Evolutionary conservation across 768 basidiomycete genomes (phyloP).

Genomic region (Kwoniella dejecticola): DNA sequence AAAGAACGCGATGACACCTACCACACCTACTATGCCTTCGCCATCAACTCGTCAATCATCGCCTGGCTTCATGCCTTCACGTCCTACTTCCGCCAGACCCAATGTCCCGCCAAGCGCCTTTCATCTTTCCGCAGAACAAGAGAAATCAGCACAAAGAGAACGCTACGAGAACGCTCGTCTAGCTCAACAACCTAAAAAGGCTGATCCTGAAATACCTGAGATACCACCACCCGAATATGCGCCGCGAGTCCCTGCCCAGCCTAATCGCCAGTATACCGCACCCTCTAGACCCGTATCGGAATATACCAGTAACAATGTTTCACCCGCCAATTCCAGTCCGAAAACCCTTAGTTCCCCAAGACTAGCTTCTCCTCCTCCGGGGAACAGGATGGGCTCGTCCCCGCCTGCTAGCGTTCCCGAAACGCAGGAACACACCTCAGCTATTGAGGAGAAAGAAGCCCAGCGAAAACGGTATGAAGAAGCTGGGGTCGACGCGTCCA

Average conservation of each 20-base stretch:
- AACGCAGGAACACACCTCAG: not conserved
- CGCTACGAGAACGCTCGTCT: constrained; percentile 31
- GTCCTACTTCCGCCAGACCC: constrained; percentile 1
- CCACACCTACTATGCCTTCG: constrained; percentile 7
- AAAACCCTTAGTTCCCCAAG: not conserved
- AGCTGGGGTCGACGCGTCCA: constrained; percentile 16
- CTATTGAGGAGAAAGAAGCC: constrained; percentile 46
- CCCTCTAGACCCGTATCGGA: constrained; percentile 31
- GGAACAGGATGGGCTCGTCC: constrained; percentile 6
- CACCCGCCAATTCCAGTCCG: constrained; percentile 14
- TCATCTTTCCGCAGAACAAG: constrained; percentile 30
- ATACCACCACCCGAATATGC: constrained; percentile 48
- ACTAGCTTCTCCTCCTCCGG: constrained; percentile 7
- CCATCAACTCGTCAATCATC: constrained; percentile 17
- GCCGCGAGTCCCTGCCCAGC: constrained; percentile 27
- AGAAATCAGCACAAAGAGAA: constrained; percentile 18
- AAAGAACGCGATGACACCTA: constrained; percentile 12
- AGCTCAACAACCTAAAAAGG: not conserved
- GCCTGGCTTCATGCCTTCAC: not conserved
- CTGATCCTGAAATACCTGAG: constrained; percentile 22
- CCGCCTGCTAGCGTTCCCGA: constrained; percentile 1
- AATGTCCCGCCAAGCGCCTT: constrained; percentile 11
- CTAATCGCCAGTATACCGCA: constrained; percentile 25
- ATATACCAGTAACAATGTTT: constrained; percentile 16
- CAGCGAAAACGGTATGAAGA: constrained; percentile 47